Evolutionary conservation across 2,329 filamentous ascomycete genomes (phyloP).

Genomic region (Colletotrichum tanaceti): DNA sequence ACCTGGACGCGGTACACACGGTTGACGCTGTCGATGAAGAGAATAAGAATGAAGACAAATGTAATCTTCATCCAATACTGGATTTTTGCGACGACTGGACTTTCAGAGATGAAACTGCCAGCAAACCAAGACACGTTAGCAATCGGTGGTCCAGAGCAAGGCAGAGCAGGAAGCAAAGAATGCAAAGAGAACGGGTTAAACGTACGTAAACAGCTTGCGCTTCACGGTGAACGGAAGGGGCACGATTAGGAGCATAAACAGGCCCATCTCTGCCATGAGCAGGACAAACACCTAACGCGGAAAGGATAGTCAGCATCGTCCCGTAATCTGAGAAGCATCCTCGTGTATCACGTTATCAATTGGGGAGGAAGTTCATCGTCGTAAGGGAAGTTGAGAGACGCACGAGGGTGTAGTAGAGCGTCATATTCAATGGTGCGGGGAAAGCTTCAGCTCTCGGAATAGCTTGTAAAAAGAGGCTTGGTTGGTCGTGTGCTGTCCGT

Average conservation of each 20-base stretch:
- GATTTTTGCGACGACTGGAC: conserved; percentile 84
- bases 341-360: conserved; percentile 12
- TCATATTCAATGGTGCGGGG: conserved; percentile 57
- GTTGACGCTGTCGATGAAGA: conserved; percentile 96
- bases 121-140: conserved; percentile 15
- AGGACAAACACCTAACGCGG: conserved; percentile 79
- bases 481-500: conserved; percentile 31
- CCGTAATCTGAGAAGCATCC: neutral
- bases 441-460: conserved; percentile 27
- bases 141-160: conserved; percentile 2
- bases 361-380: neutral
- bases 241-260: conserved; percentile 84
- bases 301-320: conserved; percentile 20
- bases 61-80: conserved; percentile 99
- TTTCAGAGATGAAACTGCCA: conserved; percentile 89
- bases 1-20: conserved; percentile 86
- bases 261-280: conserved; percentile 83
- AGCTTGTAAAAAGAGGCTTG: conserved; percentile 5
- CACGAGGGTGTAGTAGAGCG: conserved; percentile 69
- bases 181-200: conserved; percentile 35
- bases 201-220: conserved; percentile 83
- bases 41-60: conserved; percentile 98
- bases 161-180: neutral
- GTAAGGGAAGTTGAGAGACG: conserved; percentile 41
- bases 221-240: conserved; percentile 89